Base-by-base conservation (phyloP, 2,329 filamentous ascomycete species). In the Fusarium sp. region DNA sequence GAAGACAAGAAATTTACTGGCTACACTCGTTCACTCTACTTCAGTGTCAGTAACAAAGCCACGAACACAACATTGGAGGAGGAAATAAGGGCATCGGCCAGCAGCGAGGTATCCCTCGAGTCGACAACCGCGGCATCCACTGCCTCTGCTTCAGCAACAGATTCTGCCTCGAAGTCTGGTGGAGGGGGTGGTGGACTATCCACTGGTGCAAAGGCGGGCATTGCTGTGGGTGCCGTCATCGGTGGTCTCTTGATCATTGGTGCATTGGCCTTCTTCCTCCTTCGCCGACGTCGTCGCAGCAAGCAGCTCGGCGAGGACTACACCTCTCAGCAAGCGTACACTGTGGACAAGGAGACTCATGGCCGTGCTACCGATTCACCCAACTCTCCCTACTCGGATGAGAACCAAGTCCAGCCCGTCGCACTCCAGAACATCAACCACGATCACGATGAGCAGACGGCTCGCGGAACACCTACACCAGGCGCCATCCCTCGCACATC, bases 271-370 rank as follows among this genome's bases (percentile, higher is more conserved):
- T 87, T 80, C 79, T 81, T 83, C 68, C 73, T 84, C 55, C 71
- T 83, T 27, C 81, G 81, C 14, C 82, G 83, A 4, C 80, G 80
- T 4, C 78, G 77, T 49, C 76, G 76, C 36, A 73, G 61, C 58
- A 71, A 67, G 54, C 57, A 64, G 25, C 63, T 73, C 27, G 59
- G 62, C 3, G 68, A 74, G 20, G 71, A 73, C 18, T 68, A 70
- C 55, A 67, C 70, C 29, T 68, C 68, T 42, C 74, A 74, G 58
- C 76, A 77, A 61, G 78, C 80, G 33, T 83, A 83, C 69, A 80
- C 84, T 55, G 77, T 78, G 51, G 83, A 84, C 68, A 85, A 86
- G 77, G 83, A 84, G 11, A 76, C 71, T 18, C 76, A 77, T n/a
- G 76, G 74, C 29, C 77, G 79, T 14, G 75, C 75, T 31, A 77